A percentile compares a stretch with the other conserved stretches of the same genome.
Conservation (phyloP, 1,139 yeast species). For the Geotrichum europaeum region DNA sequence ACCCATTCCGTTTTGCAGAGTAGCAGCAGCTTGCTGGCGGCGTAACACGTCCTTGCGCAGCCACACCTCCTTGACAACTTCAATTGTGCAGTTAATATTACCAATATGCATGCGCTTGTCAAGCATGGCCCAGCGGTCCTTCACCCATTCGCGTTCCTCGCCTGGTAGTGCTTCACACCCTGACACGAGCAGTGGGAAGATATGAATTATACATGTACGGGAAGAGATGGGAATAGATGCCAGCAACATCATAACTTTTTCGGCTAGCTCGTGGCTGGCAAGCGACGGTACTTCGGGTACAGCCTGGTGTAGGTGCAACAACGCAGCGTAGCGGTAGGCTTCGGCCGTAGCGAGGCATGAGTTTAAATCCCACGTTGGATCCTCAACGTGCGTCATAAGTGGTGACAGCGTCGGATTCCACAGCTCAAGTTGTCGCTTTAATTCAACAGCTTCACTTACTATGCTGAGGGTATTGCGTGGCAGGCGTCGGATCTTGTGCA, state of each 20-base stretch:
- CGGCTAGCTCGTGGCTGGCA: conserved; percentile 51
- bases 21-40: conserved; percentile 11
- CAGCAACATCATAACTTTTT: conserved; percentile 51
- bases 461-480: conserved; percentile 42
- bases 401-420: conserved; percentile 47
- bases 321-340: conserved; percentile 54
- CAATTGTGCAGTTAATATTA: conserved; percentile 57
- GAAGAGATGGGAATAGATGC: conserved; percentile 62
- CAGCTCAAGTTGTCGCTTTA: conserved; percentile 45
- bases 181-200: conserved; percentile 56
- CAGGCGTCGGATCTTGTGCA: conserved; percentile 44
- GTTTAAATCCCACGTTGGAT: conserved; percentile 49
- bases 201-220: conserved; percentile 51
- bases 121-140: conserved; percentile 52
- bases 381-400: conserved; percentile 38
- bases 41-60: conserved; percentile 45
- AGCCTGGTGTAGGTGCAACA: conserved; percentile 58
- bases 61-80: conserved; percentile 70
- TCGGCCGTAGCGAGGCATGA: conserved; percentile 65
- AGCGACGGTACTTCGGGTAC: conserved; percentile 61
- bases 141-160: conserved; percentile 60
- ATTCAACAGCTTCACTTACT: conserved; percentile 50
- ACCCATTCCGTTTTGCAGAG: background rate
- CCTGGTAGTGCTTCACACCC: conserved; percentile 56
- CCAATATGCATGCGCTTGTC: conserved; percentile 56